Evolutionary conservation across 2,329 filamentous ascomycete species (phyloP).

Genomic region (Ophiosphaerella korrae): DNA sequence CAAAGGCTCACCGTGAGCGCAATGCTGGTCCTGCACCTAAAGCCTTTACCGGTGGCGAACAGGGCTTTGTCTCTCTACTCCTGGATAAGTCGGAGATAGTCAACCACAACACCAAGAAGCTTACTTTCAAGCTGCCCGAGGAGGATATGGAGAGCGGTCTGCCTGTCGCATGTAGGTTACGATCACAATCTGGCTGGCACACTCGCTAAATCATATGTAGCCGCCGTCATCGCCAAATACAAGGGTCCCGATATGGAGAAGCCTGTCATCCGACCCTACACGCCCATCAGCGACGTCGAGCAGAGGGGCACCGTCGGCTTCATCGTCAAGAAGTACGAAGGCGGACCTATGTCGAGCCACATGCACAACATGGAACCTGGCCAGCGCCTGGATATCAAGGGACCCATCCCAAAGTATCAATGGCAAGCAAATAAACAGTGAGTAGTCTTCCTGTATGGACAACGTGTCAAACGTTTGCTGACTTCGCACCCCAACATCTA

Average conservation of each 20-base stretch:
- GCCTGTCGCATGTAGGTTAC: constrained; percentile 70
- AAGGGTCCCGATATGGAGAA: constrained; percentile 83
- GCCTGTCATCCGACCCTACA: constrained; percentile 89
- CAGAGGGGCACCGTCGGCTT: constrained; percentile 82
- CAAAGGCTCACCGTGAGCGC: constrained; percentile 46
- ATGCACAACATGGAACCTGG: constrained; percentile 82
- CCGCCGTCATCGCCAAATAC: constrained; percentile 88
- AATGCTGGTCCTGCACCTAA: constrained; percentile 24
- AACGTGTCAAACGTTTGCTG: constrained; percentile 4
- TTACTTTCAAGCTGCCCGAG: constrained; percentile 87
- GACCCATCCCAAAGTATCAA: constrained; percentile 89
- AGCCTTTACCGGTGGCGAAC: constrained; percentile 80
- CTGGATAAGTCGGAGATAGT: constrained; percentile 77
- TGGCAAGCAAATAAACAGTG: constrained; percentile 89
- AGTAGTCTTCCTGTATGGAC: constrained; percentile 3
- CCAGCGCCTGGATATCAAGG: constrained; percentile 88
- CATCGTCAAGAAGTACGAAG: constrained; percentile 87
- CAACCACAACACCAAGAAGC: constrained; percentile 94
- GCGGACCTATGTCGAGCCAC: constrained; percentile 90
- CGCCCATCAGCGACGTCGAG: constrained; percentile 85
- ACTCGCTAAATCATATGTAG: constrained; percentile 37
- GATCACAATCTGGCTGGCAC: no score
- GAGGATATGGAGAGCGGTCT: constrained; percentile 84
- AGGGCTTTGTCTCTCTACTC: constrained; percentile 84
- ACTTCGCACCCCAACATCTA: constrained; percentile 8